Evolutionary conservation across 257 asterid genomes (phyloP).

Genomic region (Capsicum pubescens): DNA sequence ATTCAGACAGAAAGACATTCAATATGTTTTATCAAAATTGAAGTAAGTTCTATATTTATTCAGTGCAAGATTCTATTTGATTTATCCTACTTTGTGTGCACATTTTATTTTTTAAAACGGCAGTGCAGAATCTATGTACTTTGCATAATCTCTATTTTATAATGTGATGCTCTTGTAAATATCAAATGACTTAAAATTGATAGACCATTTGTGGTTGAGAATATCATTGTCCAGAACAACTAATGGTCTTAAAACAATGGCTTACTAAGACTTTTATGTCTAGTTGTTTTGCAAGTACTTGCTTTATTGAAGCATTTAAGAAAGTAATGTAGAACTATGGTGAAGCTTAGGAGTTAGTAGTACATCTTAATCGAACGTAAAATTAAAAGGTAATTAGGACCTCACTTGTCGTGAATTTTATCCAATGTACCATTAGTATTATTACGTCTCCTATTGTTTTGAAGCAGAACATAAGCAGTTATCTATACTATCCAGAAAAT

Average conservation of each 20-base stretch:
- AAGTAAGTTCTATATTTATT: no score
- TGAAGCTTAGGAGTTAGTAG: background rate
- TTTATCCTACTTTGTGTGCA: no score
- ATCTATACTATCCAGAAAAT: background rate
- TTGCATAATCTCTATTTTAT: background rate
- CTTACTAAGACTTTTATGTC: background rate
- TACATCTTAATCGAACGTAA: background rate
- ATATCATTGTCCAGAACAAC: background rate
- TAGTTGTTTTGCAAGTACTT: background rate
- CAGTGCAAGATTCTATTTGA: no score
- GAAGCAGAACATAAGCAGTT: background rate
- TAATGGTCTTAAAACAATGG: background rate
- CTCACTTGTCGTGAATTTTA: constrained; percentile 7
- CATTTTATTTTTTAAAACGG: no score
- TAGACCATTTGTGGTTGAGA: background rate
- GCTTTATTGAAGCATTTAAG: background rate
- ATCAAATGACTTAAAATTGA: background rate
- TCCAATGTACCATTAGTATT: constrained; percentile 3
- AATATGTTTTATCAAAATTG: no score
- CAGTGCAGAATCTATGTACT: background rate
- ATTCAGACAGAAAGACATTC: no score
- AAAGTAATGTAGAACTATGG: background rate
- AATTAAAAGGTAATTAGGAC: constrained; percentile 8
- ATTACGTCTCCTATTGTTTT: background rate
- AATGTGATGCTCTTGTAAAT: constrained; percentile 15